Base-by-base conservation (phyloP, 2,329 filamentous ascomycete species). In the Talaromyces amestolkiae region DNA sequence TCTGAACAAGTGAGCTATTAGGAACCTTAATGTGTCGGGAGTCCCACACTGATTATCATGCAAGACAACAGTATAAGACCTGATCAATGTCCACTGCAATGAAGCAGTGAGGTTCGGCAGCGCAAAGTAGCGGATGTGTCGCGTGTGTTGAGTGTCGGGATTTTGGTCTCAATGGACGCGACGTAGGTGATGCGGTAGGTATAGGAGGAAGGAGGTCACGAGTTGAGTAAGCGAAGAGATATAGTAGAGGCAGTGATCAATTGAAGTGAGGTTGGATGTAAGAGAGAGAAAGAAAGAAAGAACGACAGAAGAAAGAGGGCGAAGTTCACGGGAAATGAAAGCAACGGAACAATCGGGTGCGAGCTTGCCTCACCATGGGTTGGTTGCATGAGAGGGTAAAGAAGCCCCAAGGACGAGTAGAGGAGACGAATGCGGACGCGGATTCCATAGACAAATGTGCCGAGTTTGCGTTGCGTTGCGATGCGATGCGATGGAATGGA, bases 1-100 rank as follows among this genome's bases (percentile, higher is more conserved):
- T 72, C 74, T 43, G 53, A 69, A 67, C 74, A 70, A 72, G 73
- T 65, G 70, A 76, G 70, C 70, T 75, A 72, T 71, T 31, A 75
- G 76, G 70, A 76, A 78, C 74, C 75, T 66, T 60, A 61, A 49
- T 22, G 35, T 33, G 58, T 41, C 63, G 58, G 27, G 15, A 61
- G 37, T 24, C 56, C 22, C 33, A 45, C 22, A 31, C 56, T 45
- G 22, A 9, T 19, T 45, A 39, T 56, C 53, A 35, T 56, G 33
- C 11, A 59, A 59, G 56, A 59, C 37, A 59, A 45, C 53, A 56
- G 53, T 56, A 43, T 19, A 24, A 39, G 59, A 39, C 22, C 41
- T 15, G 24, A 49, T 33, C 33, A 19, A 45, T 31, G 43, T 45
- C 24, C 24, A 63, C 19, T 58, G 60, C 58, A 56, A 63, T 61